Conservation (phyloP, 495 filamentous ascomycete species). For the Neurospora sp. region DNA sequence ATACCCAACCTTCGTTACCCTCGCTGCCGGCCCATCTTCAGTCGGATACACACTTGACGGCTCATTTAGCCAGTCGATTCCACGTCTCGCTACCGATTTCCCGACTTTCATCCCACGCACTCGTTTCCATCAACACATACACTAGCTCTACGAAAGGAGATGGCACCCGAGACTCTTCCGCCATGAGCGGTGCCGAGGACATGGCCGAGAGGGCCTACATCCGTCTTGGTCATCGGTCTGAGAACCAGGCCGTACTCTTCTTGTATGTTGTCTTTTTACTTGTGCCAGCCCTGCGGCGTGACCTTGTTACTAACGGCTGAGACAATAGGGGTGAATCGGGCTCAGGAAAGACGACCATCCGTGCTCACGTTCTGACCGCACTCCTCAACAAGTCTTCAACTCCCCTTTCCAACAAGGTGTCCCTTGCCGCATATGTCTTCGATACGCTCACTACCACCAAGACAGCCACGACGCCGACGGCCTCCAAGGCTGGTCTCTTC, state of each 20-base stretch:
- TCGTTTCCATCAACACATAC: conserved; percentile 89
- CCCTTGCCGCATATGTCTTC: conserved; percentile 87
- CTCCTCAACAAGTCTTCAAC: conserved; percentile 82
- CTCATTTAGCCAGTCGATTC: conserved; percentile 91
- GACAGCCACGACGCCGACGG: conserved; percentile 85
- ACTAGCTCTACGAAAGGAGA: conserved; percentile 80
- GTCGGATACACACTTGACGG: conserved; percentile 91
- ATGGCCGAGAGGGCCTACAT: conserved; percentile 76
- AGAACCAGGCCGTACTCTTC: conserved; percentile 89
- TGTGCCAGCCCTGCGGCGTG: not conserved
- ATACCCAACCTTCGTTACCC: conserved; percentile 83
- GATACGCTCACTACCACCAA: conserved; percentile 97
- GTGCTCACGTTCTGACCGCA: conserved; percentile 74
- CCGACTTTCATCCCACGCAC: conserved; percentile 77
- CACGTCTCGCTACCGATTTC: conserved; percentile 83
- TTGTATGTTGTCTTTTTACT: conserved; percentile 49
- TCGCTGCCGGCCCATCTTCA: conserved; percentile 84
- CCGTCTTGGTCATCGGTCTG: conserved; percentile 75
- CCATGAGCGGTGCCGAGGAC: conserved; percentile 79
- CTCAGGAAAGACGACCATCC: conserved; percentile 88
- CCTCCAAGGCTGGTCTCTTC: conserved; percentile 90
- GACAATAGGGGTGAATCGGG: conserved; percentile 76
- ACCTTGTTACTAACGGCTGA: conserved; percentile 14
- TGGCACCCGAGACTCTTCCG: conserved; percentile 77
- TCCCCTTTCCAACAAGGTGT: conserved; percentile 83